These are phyloP conservation scores for Sphaceloma murrayae DNA, from an alignment of 2,329 filamentous ascomycete genomes.

Conservation along the genomic window DNA sequence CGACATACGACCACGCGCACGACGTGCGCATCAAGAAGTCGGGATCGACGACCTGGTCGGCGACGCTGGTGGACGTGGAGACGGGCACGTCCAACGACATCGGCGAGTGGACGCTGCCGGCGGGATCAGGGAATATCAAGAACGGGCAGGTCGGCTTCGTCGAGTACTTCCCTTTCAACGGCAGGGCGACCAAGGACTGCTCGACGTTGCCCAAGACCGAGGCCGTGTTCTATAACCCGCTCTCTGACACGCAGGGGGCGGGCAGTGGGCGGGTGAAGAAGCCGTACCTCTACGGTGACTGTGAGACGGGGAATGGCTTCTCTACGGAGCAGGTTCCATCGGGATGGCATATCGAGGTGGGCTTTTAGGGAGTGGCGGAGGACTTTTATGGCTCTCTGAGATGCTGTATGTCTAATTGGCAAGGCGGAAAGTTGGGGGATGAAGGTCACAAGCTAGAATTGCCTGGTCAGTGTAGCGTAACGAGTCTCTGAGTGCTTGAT, in stretches of 20 bases:
- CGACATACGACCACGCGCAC: conserved; percentile 22
- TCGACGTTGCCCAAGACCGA: neutral
- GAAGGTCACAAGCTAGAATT: no score
- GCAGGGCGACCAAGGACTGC: neutral
- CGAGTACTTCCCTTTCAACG: conserved; percentile 27
- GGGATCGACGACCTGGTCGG: conserved; percentile 25
- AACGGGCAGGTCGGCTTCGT: conserved; percentile 25
- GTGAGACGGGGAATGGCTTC: conserved; percentile 23
- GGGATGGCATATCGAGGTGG: conserved; percentile 6
- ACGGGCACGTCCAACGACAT: conserved; percentile 22
- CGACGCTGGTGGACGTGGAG: conserved; percentile 24
- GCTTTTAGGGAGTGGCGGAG: neutral
- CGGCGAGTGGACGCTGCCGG: conserved; percentile 25
- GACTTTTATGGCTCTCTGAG: no score
- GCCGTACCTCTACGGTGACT: conserved; percentile 27
- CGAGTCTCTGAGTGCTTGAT: no score
- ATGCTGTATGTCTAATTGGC: no score
- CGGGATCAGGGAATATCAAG: conserved; percentile 22
- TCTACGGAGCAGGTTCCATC: conserved; percentile 15
- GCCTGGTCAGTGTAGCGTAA: no score
- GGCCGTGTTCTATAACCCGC: conserved; percentile 8
- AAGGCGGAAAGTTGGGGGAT: neutral
- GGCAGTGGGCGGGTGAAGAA: conserved; percentile 19
- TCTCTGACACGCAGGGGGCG: conserved; percentile 16
- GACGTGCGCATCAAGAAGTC: conserved; percentile 23